Percentiles rank a stretch among this genome's conserved stretches.
phyloP scores from a whole-genome alignment of 176 grass and related monocot species.

The Triticum timopheevii region DNA sequence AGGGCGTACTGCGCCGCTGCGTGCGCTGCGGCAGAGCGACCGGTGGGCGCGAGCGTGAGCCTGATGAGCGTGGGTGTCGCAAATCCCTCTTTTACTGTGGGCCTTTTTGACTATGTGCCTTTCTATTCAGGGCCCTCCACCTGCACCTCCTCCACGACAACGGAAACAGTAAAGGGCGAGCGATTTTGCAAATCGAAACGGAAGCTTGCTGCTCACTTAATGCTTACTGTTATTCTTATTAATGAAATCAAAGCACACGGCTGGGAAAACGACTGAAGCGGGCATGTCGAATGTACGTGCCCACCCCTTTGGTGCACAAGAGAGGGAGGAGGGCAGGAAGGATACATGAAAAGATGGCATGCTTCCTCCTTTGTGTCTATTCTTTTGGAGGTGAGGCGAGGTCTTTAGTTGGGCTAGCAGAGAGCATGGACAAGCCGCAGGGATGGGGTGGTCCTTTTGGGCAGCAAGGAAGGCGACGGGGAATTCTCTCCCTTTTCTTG shows the following conservation, averaged over 20 bases:
- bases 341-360: conserved; percentile 37
- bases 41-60: not conserved
- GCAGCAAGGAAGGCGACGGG: conserved; percentile 26
- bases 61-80: too few relatives aligned
- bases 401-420: not conserved
- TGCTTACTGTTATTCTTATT: not conserved
- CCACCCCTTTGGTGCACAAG: not conserved
- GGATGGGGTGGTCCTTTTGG: conserved; percentile 15
- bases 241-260: not conserved
- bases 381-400: conserved; percentile 26
- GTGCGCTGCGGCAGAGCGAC: not conserved
- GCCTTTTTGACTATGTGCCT: conserved; percentile 27
- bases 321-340: not conserved
- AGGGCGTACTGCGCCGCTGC: not conserved
- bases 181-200: not conserved
- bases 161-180: not conserved
- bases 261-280: not conserved
- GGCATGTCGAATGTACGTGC: not conserved
- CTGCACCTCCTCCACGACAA: not conserved
- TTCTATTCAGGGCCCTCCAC: not conserved
- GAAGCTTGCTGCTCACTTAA: not conserved
- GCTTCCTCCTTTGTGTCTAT: conserved; percentile 34
- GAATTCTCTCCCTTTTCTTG: conserved; percentile 6
- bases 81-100: not conserved
- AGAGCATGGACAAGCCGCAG: not conserved